Evolutionary conservation across 495 filamentous ascomycete genomes (phyloP).

Genomic region (Penicillium robsamsonii): DNA sequence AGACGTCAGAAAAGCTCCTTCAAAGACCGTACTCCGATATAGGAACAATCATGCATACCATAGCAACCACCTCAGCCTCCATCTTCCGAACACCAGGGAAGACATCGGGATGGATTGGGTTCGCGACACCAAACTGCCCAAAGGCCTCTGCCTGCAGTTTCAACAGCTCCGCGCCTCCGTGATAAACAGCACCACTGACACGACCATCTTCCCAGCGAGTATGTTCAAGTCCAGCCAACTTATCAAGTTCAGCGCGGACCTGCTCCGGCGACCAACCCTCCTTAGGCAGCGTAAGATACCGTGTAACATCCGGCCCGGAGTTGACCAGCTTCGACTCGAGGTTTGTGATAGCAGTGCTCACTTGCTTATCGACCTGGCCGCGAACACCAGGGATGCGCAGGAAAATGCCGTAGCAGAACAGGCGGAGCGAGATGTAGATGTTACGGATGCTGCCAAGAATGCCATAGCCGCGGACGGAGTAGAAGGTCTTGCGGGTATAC

Average conservation of each 20-base stretch:
- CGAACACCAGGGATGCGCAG: slow-evolving; percentile 81
- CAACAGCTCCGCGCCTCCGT: slow-evolving; percentile 81
- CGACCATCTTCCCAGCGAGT: slow-evolving; percentile 94
- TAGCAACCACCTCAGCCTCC: slow-evolving; percentile 97
- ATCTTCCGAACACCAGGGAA: slow-evolving; percentile 98
- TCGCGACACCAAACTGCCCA: slow-evolving; percentile 89
- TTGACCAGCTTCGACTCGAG: slow-evolving; percentile 80
- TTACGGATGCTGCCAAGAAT: slow-evolving; percentile 74
- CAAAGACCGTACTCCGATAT: neutral
- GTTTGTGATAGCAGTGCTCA: slow-evolving; percentile 55
- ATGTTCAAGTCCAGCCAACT: slow-evolving; percentile 82
- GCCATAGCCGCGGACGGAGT: slow-evolving; percentile 86
- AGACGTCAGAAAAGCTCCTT: slow-evolving; percentile 1
- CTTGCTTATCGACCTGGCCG: slow-evolving; percentile 33
- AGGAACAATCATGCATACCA: slow-evolving; percentile 53
- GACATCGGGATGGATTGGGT: slow-evolving; percentile 98
- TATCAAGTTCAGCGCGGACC: slow-evolving; percentile 74
- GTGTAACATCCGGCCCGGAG: slow-evolving; percentile 64
- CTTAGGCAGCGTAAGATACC: slow-evolving; percentile 75
- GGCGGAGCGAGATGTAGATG: slow-evolving; percentile 64
- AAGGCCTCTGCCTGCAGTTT: slow-evolving; percentile 90
- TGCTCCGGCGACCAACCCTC: slow-evolving; percentile 82
- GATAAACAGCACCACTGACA: slow-evolving; percentile 95
- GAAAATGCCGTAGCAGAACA: slow-evolving; percentile 80
- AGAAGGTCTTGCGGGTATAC: slow-evolving; percentile 75